Conservation (phyloP, 2,329 filamentous ascomycete genomes). For the Fusarium vanettenii region DNA sequence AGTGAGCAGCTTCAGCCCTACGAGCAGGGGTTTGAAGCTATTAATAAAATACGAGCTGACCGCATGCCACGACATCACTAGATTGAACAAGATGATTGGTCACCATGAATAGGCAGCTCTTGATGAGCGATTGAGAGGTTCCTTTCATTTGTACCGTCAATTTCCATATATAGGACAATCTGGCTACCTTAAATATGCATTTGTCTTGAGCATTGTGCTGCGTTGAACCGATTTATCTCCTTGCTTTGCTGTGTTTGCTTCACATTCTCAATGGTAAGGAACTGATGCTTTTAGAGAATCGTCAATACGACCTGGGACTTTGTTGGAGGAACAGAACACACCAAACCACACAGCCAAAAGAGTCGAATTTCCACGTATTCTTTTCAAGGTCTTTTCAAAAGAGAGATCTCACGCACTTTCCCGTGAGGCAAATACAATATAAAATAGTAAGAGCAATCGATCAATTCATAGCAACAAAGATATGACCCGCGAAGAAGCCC, state of each 20-base stretch:
- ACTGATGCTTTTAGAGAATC: background rate
- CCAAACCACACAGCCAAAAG: too few species aligned
- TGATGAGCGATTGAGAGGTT: background rate
- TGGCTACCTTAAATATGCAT: background rate
- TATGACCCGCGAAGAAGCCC: too few species aligned
- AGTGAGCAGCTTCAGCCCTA: background rate
- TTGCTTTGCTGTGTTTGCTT: background rate
- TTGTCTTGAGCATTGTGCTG: background rate
- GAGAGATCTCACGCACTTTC: too few species aligned
- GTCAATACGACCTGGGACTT: rapidly evolving
- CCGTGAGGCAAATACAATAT: too few species aligned
- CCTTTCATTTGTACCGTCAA: background rate
- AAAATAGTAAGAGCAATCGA: too few species aligned
- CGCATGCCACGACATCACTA: background rate
- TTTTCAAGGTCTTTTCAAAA: too few species aligned
- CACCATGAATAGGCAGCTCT: background rate
- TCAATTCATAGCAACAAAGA: too few species aligned
- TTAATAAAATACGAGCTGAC: constrained; percentile 2
- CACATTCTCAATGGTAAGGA: background rate
- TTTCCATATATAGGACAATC: background rate
- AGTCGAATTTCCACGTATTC: too few species aligned
- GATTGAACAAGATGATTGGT: background rate
- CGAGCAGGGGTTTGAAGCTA: background rate
- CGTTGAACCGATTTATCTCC: too few species aligned
- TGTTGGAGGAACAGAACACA: too few species aligned